Percentiles rank a stretch among this genome's conserved stretches.
Evolutionary conservation across 345 rosid species (phyloP).

Genomic region (Xanthoceras sorbifolium): DNA sequence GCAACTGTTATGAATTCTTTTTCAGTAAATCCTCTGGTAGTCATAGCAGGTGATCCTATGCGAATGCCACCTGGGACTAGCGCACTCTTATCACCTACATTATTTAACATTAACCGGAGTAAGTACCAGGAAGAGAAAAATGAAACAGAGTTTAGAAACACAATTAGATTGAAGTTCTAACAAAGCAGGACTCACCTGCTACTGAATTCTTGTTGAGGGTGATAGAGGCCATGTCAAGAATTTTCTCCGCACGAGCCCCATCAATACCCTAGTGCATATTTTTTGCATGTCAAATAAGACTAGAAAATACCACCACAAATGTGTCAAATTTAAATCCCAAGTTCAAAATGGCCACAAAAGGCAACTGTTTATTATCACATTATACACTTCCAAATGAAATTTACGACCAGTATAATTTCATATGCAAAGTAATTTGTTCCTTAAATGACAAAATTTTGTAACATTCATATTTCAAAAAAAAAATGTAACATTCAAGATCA

Average conservation of each 20-base stretch:
- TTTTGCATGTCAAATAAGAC: background rate
- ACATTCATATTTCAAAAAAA: no score
- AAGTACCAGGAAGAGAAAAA: background rate
- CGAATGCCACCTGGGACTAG: slow-evolving; percentile 94
- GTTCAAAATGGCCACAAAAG: no score
- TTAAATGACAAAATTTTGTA: background rate
- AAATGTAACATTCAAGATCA: background rate
- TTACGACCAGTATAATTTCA: background rate
- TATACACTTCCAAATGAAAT: background rate
- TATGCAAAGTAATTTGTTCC: background rate
- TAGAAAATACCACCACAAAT: background rate
- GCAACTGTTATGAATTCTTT: slow-evolving; percentile 70
- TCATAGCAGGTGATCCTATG: slow-evolving; percentile 92
- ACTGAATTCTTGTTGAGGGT: slow-evolving; percentile 92
- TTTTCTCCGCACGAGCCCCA: slow-evolving; percentile 92
- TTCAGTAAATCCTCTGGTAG: slow-evolving; percentile 79
- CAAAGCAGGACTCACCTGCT: slow-evolving; percentile 52
- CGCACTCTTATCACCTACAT: slow-evolving; percentile 86
- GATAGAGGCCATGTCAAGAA: slow-evolving; percentile 88
- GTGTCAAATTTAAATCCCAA: background rate
- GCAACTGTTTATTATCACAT: background rate
- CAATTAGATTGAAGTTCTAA: background rate
- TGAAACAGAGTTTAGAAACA: background rate
- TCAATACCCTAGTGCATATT: slow-evolving; percentile 58
- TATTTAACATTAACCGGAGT: background rate